Evolutionary conservation across 2,329 filamentous ascomycete species (phyloP).

Genomic region (Dendrostoma leiphaemia): DNA sequence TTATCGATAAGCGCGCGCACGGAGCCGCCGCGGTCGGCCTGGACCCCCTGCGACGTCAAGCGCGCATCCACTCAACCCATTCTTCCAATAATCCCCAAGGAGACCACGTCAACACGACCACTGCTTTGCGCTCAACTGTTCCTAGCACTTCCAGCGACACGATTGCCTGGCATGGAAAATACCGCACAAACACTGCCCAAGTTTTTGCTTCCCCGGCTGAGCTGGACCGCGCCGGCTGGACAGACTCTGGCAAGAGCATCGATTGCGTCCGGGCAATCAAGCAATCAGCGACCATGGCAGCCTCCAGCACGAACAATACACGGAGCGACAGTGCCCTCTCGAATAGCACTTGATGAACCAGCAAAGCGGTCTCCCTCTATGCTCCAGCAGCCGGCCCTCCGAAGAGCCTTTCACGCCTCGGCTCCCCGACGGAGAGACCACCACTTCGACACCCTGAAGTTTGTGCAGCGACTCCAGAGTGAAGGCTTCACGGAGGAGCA

Average conservation of each 20-base stretch:
- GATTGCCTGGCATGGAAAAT: slow-evolving; percentile 33
- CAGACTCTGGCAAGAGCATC: slow-evolving; percentile 28
- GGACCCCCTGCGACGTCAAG: too few relatives aligned
- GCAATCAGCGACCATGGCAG: slow-evolving; percentile 17
- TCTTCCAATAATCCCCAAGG: background rate
- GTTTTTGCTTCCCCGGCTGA: slow-evolving; percentile 55
- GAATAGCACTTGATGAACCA: background rate
- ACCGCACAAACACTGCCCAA: slow-evolving; percentile 44
- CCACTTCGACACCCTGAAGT: slow-evolving; percentile 97
- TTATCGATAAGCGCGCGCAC: background rate
- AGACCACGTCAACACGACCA: background rate
- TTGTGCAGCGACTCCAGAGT: slow-evolving; percentile 82
- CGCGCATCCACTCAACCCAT: background rate
- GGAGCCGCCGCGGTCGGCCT: background rate
- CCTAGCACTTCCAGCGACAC: too few relatives aligned
- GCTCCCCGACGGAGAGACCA: slow-evolving; percentile 67
- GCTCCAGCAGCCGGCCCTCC: slow-evolving; percentile 29
- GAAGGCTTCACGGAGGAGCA: slow-evolving; percentile 97
- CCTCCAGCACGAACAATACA: slow-evolving; percentile 26
- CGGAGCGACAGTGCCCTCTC: background rate
- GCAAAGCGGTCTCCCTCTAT: slow-evolving; percentile 20
- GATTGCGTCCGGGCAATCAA: slow-evolving; percentile 19
- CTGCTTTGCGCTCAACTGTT: background rate
- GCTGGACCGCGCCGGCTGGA: slow-evolving; percentile 42
- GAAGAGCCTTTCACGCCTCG: slow-evolving; percentile 67